Evolutionary conservation across 306 rosid species (phyloP).

Genomic region (Vigna reflexopilosa): DNA sequence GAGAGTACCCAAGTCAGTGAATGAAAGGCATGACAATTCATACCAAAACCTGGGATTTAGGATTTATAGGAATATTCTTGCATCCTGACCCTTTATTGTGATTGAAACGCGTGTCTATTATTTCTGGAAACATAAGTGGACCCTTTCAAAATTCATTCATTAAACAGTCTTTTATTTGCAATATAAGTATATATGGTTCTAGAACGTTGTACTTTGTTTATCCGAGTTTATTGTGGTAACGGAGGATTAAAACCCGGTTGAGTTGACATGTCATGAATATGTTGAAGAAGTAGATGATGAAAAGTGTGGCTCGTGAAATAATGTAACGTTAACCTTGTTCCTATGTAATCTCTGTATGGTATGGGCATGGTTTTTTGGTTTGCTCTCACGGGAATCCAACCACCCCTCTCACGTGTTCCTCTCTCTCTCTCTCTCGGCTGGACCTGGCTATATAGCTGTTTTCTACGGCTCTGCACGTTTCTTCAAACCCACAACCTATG

Average conservation of each 20-base stretch:
- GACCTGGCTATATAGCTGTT: constrained; percentile 33
- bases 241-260: background rate
- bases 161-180: background rate
- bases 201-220: background rate
- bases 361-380: constrained; percentile 43
- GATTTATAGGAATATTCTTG: background rate
- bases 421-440: constrained; percentile 41
- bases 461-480: constrained; percentile 56
- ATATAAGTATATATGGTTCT: background rate
- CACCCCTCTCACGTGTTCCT: constrained; percentile 60
- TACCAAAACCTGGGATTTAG: no score
- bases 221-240: background rate
- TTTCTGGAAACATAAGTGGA: no score
- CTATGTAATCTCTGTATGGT: background rate
- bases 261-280: constrained; percentile 6
- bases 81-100: background rate
- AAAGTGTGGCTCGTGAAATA: constrained; percentile 42
- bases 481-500: constrained; percentile 49
- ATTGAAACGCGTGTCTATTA: no score
- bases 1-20: no score
- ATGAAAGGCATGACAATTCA: no score
- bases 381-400: constrained; percentile 67
- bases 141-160: background rate
- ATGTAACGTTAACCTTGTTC: constrained; percentile 36
- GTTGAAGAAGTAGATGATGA: constrained; percentile 9